phyloP scores from a whole-genome alignment of 768 basidiomycete genomes.

The Russula earlei region DNA sequence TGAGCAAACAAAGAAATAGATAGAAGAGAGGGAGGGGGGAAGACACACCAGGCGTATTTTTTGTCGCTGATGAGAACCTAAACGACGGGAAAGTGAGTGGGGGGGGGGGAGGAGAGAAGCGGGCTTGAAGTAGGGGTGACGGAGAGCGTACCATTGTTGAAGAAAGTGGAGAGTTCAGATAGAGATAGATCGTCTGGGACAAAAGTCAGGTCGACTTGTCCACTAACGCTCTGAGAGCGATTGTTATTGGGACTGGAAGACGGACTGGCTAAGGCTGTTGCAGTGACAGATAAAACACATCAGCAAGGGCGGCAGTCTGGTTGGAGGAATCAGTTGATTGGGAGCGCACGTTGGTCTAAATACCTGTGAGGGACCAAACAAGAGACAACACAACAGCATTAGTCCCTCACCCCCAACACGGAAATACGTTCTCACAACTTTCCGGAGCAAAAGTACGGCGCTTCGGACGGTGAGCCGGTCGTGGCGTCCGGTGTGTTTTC shows the following conservation, averaged over 20 bases:
- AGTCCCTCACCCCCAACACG: not conserved
- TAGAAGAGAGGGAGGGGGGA: not conserved
- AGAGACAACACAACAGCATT: conserved; percentile 18
- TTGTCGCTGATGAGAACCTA: conserved; percentile 69
- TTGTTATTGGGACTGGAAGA: conserved; percentile 21
- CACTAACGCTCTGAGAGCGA: conserved; percentile 21
- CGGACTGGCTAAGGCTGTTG: conserved; percentile 15
- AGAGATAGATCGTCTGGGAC: conserved; percentile 16
- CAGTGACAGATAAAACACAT: conserved; percentile 17
- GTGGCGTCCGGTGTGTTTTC: not conserved
- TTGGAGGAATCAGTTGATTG: not conserved
- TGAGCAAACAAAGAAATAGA: not conserved
- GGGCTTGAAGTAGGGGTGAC: not conserved
- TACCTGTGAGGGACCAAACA: conserved; percentile 12
- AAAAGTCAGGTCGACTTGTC: conserved; percentile 18
- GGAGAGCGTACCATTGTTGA: conserved; percentile 9
- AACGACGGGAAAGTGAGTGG: not conserved
- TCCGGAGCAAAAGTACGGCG: too few species aligned
- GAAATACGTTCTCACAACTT: conserved; percentile 1
- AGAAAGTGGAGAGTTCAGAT: not conserved
- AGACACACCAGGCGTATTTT: conserved; percentile 62
- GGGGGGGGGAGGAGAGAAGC: not conserved
- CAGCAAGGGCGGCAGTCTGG: conserved; percentile 16
- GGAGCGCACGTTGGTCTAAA: conserved; percentile 17
- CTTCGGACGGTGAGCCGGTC: not conserved